Base-by-base conservation (phyloP, 495 filamentous ascomycete species). In the Hypoxylon lenormandii region DNA sequence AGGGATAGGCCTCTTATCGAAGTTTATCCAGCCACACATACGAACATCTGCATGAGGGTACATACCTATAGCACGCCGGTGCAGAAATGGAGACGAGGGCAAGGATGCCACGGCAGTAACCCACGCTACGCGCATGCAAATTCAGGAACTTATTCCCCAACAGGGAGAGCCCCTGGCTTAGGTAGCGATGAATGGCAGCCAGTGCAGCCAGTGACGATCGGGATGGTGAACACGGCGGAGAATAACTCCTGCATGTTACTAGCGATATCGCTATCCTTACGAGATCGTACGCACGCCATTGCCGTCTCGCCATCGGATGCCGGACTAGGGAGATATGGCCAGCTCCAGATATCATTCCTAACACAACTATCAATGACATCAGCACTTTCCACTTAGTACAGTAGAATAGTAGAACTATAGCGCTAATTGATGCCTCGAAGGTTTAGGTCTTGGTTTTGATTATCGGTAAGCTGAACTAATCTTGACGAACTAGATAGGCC, bases 311-410 rank as follows among this genome's bases (percentile, higher is more conserved):
- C 55, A 60, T 61, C 57, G 46, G 45, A 62, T 19, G 12, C 33
- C 19, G 26, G 64, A 61, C 7, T 33, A 40, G 52, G 40, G 5
- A 26, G n/a, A 26, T 18, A 38, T 38, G 23, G 26, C 37, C 22
- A 18, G 38, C 22, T 11, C 6, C 10, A 8, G 36, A 13, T 37
- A 7, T 26, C 23, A 26, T 26, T 26, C 23, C 23, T 26, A 26
- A 5, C 23, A 26, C 23, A 26, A 26, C 5, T 26, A 19, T 60
- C 48, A 15, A 60, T 66, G 63, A 66, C 55, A 66, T 66, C 63
- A 66, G 51, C 36, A 66, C 55, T 66, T 13, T 30, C n/a, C n/a
- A n/a, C n/a, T n/a, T n/a, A n/a, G n/a, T n/a, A n/a, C n/a, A n/a
- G n/a, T 26, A 13, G 7, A 8, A 12, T 33, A 7, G 15, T 37